Conservation (phyloP, 2,329 filamentous ascomycete genomes). For the Exophiala xenobiotica region DNA sequence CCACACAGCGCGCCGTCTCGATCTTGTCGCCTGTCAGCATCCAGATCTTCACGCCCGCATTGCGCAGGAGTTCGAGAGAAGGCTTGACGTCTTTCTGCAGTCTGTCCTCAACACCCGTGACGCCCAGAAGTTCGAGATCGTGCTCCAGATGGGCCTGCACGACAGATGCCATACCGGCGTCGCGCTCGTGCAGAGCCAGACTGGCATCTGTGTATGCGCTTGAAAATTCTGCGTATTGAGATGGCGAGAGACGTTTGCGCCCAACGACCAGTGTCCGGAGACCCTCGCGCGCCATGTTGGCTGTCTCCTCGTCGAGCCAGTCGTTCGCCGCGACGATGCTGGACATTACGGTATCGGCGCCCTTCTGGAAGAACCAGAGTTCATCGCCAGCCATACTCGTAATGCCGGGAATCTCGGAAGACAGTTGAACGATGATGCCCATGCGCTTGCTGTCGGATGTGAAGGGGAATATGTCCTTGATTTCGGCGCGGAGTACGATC, state of each 20-base stretch:
- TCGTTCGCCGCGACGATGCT: slow-evolving; percentile 92
- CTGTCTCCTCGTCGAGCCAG: slow-evolving; percentile 97
- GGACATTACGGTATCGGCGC: slow-evolving; percentile 97
- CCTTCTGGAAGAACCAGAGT: slow-evolving; percentile 98
- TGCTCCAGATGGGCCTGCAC: slow-evolving; percentile 79
- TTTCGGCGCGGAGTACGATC: slow-evolving; percentile 77
- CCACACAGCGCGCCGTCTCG: slow-evolving; percentile 94
- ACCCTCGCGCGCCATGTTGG: slow-evolving; percentile 98
- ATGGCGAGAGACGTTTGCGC: slow-evolving; percentile 75
- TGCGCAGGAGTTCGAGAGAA: slow-evolving; percentile 88
- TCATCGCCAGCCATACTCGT: slow-evolving; percentile 60
- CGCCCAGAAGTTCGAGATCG: slow-evolving; percentile 89
- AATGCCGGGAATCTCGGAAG: slow-evolving; percentile 50
- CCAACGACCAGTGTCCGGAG: slow-evolving; percentile 91
- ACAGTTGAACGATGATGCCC: slow-evolving; percentile 92
- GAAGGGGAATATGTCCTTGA: slow-evolving; percentile 94
- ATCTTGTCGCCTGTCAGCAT: slow-evolving; percentile 99
- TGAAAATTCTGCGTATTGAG: slow-evolving; percentile 80
- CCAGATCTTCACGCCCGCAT: slow-evolving; percentile 98
- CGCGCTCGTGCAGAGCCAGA: slow-evolving; percentile 74
- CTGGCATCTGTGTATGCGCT: slow-evolving; percentile 74
- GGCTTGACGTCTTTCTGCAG: slow-evolving; percentile 94
- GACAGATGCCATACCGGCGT: slow-evolving; percentile 76
- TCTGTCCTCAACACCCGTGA: slow-evolving; percentile 97
- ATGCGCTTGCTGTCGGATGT: slow-evolving; percentile 97